phyloP scores from a whole-genome alignment of 352 stramenopile species.

The Pythium volutum region DNA sequence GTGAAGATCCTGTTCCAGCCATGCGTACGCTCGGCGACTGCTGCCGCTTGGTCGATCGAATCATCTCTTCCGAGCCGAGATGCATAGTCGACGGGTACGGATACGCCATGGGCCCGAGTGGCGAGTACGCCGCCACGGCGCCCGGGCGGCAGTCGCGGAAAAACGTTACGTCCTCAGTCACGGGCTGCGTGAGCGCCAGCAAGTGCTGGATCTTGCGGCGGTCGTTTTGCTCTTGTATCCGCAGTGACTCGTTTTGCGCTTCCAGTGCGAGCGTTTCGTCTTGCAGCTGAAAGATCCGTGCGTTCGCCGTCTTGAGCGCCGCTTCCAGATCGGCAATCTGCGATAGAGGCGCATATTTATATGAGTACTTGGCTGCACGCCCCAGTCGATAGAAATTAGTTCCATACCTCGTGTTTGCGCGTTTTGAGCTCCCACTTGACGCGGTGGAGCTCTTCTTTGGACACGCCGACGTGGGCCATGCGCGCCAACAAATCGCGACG shows the following conservation, averaged over 20 bases:
- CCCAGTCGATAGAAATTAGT: neutral
- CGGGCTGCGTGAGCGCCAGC: slow-evolving; percentile 75
- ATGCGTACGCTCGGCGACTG: neutral
- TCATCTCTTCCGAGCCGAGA: slow-evolving; percentile 56
- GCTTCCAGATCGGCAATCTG: slow-evolving; percentile 62
- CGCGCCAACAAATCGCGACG: slow-evolving; percentile 48
- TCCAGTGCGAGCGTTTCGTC: slow-evolving; percentile 61
- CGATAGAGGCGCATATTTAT: neutral
- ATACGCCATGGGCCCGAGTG: slow-evolving; percentile 37
- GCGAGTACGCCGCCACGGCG: slow-evolving; percentile 48
- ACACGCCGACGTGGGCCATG: slow-evolving; percentile 60
- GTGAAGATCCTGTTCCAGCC: neutral
- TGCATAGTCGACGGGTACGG: slow-evolving; percentile 74
- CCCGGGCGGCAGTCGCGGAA: slow-evolving; percentile 67
- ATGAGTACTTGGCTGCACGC: neutral
- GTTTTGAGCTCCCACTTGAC: slow-evolving; percentile 69
- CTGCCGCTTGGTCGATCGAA: neutral
- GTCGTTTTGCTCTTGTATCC: slow-evolving; percentile 73
- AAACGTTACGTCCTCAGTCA: slow-evolving; percentile 81
- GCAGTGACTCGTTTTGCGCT: slow-evolving; percentile 60
- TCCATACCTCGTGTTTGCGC: slow-evolving; percentile 59
- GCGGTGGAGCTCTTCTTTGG: slow-evolving; percentile 71
- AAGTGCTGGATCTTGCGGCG: slow-evolving; percentile 80
- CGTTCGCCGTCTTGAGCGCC: slow-evolving; percentile 50
- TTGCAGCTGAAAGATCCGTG: slow-evolving; percentile 58